Evolutionary conservation across 176 grass and related monocot genomes (phyloP).

Genomic region (Oropetium thomaeum): DNA sequence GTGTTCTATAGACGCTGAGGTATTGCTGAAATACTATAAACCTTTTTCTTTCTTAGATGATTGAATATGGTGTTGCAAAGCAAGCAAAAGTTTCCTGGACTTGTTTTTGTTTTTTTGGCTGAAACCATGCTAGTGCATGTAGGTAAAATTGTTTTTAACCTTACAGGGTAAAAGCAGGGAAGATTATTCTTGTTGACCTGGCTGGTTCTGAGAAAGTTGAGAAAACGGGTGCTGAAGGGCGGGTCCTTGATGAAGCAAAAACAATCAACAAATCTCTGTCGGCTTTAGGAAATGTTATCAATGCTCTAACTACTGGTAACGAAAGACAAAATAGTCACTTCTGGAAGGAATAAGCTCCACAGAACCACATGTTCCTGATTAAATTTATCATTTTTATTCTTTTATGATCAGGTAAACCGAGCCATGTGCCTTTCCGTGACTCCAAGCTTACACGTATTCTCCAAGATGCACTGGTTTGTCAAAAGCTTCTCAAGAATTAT

Average conservation of each 20-base stretch:
- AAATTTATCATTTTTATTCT: constrained; percentile 17
- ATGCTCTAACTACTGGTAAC: constrained; percentile 84
- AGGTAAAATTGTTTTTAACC: constrained; percentile 18
- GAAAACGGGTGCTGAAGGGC: constrained; percentile 78
- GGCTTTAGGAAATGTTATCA: constrained; percentile 86
- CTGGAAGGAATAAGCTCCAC: background rate
- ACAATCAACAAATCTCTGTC: constrained; percentile 94
- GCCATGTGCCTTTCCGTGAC: constrained; percentile 81
- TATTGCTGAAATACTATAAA: background rate
- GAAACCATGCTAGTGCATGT: background rate
- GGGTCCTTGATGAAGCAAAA: constrained; percentile 86
- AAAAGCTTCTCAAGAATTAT: constrained; percentile 3
- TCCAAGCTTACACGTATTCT: constrained; percentile 94
- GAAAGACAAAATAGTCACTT: constrained; percentile 6
- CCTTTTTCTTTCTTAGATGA: background rate
- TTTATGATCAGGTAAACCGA: constrained; percentile 64
- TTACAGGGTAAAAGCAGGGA: constrained; percentile 64
- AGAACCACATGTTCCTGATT: constrained; percentile 12
- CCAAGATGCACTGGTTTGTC: constrained; percentile 85
- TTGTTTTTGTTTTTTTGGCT: background rate
- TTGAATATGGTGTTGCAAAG: background rate
- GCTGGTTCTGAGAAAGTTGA: constrained; percentile 95
- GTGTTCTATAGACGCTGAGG: background rate
- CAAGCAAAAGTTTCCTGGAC: background rate
- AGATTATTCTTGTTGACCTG: constrained; percentile 89